A percentile compares a stretch with the other conserved stretches of the same genome.
phyloP scores from a whole-genome alignment of 495 filamentous ascomycete species.

The Apiosordaria backusii region DNA sequence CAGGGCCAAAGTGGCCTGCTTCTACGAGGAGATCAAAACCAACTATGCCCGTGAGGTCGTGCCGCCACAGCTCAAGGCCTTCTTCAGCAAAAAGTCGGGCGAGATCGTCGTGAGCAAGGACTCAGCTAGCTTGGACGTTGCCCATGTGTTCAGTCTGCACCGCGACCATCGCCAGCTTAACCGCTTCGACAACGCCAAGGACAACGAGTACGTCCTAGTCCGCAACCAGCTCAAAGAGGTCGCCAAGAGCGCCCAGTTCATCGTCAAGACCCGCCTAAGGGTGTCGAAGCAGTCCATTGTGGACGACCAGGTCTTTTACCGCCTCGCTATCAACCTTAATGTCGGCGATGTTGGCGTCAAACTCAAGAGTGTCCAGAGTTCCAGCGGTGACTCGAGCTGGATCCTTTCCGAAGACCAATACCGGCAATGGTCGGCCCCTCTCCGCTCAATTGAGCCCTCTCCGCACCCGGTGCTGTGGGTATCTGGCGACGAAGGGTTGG shows the following conservation, averaged over 20 bases:
- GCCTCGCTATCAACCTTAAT: constrained; percentile 11
- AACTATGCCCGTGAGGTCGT: constrained; percentile 12
- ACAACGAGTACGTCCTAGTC: constrained; percentile 10
- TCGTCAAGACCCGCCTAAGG: constrained; percentile 7
- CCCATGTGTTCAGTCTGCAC: background rate
- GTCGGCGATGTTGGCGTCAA: constrained; percentile 10
- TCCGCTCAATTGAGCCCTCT: background rate
- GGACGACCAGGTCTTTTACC: constrained; percentile 13
- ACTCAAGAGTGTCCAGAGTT: constrained; percentile 4
- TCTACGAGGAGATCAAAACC: constrained; percentile 13
- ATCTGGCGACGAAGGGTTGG: constrained; percentile 13
- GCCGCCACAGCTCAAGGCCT: constrained; percentile 9
- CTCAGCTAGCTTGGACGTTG: constrained; percentile 13
- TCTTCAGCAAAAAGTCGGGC: constrained; percentile 12
- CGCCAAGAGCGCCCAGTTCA: constrained; percentile 14
- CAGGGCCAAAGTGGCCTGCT: constrained; percentile 14
- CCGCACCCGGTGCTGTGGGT: constrained; percentile 12
- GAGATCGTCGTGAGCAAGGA: constrained; percentile 16
- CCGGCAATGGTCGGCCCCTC: constrained; percentile 2
- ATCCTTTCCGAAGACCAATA: constrained; percentile 11
- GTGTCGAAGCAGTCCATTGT: constrained; percentile 12
- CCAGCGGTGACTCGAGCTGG: constrained; percentile 17
- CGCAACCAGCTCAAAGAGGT: constrained; percentile 11
- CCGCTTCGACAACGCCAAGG: constrained; percentile 20
- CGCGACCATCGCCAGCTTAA: constrained; percentile 19